These are phyloP conservation scores for Exophiala sideris DNA, from an alignment of 2,329 filamentous ascomycete species.

Conservation along the genomic window DNA sequence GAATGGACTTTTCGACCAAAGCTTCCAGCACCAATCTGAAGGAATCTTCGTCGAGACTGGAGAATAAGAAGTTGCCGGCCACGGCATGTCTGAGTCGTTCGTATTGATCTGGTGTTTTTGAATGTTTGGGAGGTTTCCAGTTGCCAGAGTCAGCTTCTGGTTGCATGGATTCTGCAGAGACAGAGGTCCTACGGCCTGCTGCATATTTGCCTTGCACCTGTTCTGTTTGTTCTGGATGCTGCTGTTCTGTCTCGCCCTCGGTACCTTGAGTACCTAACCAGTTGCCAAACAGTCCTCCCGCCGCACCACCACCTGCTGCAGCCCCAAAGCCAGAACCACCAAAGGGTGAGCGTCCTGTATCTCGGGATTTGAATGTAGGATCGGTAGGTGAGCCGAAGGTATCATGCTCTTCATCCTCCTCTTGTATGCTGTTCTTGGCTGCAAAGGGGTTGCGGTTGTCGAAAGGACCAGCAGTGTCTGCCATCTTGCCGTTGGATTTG, in stretches of 20 bases:
- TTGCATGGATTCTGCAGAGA: constrained; percentile 94
- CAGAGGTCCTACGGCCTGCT: constrained; percentile 78
- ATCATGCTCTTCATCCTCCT: constrained; percentile 75
- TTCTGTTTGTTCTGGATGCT: constrained; percentile 15
- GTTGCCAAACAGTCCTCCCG: constrained; percentile 25
- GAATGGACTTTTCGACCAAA: constrained; percentile 90
- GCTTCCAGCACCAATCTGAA: constrained; percentile 82
- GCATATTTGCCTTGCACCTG: constrained; percentile 86
- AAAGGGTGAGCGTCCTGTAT: constrained; percentile 41
- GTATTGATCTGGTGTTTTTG: constrained; percentile 79
- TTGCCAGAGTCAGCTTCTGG: constrained; percentile 81
- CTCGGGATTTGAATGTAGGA: constrained; percentile 51
- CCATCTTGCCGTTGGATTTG: constrained; percentile 55
- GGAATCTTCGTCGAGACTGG: constrained; percentile 91
- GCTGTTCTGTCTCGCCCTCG: constrained; percentile 48
- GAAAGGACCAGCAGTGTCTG: constrained; percentile 72
- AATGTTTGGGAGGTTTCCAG: constrained; percentile 82
- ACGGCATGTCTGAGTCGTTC: constrained; percentile 76
- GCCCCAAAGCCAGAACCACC: constrained; percentile 52
- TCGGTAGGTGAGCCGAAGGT: constrained; percentile 71
- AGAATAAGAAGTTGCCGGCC: constrained; percentile 87
- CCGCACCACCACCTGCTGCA: constrained; percentile 39
- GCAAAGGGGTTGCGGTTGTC: constrained; percentile 79
- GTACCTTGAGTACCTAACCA: constrained; percentile 24
- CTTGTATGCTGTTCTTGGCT: constrained; percentile 60